phyloP scores from a whole-genome alignment of 202 grass and related monocot genomes.

The Schoenoplectus tabernaemontani region DNA sequence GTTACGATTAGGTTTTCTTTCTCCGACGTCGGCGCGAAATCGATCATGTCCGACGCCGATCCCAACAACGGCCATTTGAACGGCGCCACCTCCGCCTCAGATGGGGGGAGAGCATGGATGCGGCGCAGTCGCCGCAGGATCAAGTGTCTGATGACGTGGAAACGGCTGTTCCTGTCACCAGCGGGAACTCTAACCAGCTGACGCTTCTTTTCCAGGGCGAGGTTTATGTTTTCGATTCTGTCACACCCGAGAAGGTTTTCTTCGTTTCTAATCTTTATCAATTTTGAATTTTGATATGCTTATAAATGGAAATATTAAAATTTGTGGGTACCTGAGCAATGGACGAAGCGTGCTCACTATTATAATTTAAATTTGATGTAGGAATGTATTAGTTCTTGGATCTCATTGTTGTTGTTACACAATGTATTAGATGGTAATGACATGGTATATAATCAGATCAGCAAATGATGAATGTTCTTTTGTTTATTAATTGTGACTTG shows the following conservation, averaged over 20 bases:
- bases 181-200: constrained; percentile 48
- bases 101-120: constrained; percentile 21
- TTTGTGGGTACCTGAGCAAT: background rate
- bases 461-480: background rate
- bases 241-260: constrained; percentile 68
- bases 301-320: background rate
- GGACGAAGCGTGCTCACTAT: background rate
- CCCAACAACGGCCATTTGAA: background rate
- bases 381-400: too few relatives aligned
- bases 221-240: constrained; percentile 88
- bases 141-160: constrained; percentile 12
- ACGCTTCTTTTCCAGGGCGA: constrained; percentile 87
- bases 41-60: background rate
- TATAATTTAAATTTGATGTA: too few relatives aligned
- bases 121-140: constrained; percentile 1
- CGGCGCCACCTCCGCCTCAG: background rate
- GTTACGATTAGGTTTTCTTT: constrained; percentile 9
- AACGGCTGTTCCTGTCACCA: constrained; percentile 29
- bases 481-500: background rate
- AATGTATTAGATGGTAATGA: background rate
- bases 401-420: too few relatives aligned
- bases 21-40: too few relatives aligned
- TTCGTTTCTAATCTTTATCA: background rate
- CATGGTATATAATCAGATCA: background rate
- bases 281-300: background rate